A percentile compares a stretch with the other conserved stretches of the same genome.
Evolutionary conservation across 2,329 filamentous ascomycete species (phyloP).

Genomic region (Bretziella fagacearum): DNA sequence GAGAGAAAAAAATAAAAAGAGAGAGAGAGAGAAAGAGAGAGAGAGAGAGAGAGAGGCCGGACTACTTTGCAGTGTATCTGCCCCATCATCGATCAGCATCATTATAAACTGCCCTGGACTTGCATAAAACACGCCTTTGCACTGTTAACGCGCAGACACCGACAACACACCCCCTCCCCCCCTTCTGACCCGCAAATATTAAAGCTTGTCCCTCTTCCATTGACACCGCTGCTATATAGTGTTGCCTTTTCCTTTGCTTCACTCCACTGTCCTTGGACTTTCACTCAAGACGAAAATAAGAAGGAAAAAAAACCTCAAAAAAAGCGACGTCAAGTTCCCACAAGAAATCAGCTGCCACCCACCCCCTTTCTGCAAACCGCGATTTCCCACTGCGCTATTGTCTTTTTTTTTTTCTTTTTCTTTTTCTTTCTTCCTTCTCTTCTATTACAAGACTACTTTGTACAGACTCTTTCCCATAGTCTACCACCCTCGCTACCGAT

Average conservation of each 20-base stretch:
- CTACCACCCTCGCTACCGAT: conserved; percentile 2
- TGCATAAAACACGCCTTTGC: conserved; percentile 5
- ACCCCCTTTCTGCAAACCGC: conserved; percentile 4
- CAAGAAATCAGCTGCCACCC: neutral
- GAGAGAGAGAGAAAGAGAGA: too few species aligned
- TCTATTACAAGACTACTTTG: neutral
- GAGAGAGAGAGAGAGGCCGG: neutral
- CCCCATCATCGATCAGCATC: neutral
- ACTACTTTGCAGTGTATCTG: conserved; percentile 4
- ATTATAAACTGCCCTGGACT: neutral
- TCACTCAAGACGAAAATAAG: neutral
- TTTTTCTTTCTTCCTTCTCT: conserved; percentile 1
- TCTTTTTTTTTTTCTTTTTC: conserved; percentile 3
- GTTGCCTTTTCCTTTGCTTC: neutral
- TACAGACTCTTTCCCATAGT: neutral
- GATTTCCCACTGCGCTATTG: neutral
- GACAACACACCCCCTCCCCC: neutral
- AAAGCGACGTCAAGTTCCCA: neutral
- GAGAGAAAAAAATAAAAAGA: too few species aligned
- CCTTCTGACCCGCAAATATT: neutral
- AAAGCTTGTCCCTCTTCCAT: neutral
- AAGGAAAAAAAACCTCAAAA: too few species aligned
- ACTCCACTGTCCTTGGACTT: neutral
- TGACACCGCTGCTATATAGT: neutral
- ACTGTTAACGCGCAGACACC: neutral